Percentiles rank a stretch among this genome's conserved stretches.
phyloP scores from a whole-genome alignment of 2,329 filamentous ascomycete genomes.

The Aureobasidium sp. region DNA sequence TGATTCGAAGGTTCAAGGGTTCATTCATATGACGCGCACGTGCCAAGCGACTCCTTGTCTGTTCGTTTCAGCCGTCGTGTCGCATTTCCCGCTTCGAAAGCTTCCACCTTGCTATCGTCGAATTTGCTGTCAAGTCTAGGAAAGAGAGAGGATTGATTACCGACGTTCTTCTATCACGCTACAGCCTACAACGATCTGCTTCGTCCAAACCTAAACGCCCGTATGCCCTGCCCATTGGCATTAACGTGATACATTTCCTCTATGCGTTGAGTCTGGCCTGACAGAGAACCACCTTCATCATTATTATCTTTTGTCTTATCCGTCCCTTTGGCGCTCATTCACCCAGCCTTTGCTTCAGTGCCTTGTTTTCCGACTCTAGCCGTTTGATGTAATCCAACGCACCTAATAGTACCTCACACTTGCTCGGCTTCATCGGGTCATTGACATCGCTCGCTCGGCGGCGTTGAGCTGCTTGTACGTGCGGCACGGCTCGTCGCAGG shows the following conservation, averaged over 20 bases:
- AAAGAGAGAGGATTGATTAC: neutral
- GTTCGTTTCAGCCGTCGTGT: neutral
- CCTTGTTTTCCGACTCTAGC: constrained; percentile 21
- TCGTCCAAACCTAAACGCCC: neutral
- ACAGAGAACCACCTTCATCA: neutral
- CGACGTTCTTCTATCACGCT: neutral
- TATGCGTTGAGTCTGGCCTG: neutral
- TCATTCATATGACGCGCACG: neutral
- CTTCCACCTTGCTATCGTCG: too few relatives aligned
- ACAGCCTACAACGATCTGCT: neutral
- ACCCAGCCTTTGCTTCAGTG: constrained; percentile 19
- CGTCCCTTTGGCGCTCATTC: neutral
- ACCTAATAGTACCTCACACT: constrained; percentile 28
- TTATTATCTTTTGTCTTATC: neutral
- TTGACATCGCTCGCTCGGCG: constrained; percentile 14
- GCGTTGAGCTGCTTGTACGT: constrained; percentile 19
- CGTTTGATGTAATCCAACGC: constrained; percentile 26
- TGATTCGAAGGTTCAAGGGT: neutral
- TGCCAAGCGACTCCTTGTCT: neutral
- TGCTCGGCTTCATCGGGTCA: constrained; percentile 24
- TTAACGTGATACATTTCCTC: neutral
- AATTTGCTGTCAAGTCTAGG: too few relatives aligned
- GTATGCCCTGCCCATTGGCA: neutral
- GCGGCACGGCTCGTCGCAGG: constrained; percentile 25
- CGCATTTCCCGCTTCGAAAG: neutral